A percentile compares a stretch with the other conserved stretches of the same genome.
These are phyloP conservation scores for Lasiodiplodia hormozganensis DNA, from an alignment of 2,329 filamentous ascomycete species.

Conservation along the genomic window DNA sequence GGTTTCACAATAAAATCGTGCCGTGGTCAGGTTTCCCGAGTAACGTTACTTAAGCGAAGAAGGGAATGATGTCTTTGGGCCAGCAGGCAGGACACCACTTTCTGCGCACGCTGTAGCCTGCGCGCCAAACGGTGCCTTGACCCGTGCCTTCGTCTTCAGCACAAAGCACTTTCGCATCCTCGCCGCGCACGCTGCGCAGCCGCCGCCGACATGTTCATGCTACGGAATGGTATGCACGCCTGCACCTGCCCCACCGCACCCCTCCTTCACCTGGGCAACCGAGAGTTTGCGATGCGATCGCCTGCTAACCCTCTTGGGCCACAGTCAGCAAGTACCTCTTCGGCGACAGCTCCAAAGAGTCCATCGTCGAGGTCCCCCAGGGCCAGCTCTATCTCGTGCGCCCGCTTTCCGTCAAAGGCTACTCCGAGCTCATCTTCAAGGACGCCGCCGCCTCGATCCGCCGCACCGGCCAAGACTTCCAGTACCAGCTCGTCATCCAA, in stretches of 20 bases:
- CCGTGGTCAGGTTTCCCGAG: constrained; percentile 20
- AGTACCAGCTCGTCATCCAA: constrained; percentile 97
- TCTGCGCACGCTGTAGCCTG: constrained; percentile 23
- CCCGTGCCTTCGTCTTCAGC: constrained; percentile 13
- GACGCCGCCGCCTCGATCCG: constrained; percentile 93
- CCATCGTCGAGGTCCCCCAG: constrained; percentile 91
- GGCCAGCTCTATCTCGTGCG: constrained; percentile 97
- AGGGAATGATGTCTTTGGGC: constrained; percentile 26
- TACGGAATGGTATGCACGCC: constrained; percentile 49
- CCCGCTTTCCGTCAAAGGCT: constrained; percentile 93
- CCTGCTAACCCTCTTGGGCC: constrained; percentile 28
- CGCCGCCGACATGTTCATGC: constrained; percentile 46
- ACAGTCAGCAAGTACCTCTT: constrained; percentile 93
- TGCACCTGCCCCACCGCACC: constrained; percentile 31
- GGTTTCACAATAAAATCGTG: neutral
- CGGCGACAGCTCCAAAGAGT: constrained; percentile 85
- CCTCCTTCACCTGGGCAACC: constrained; percentile 27
- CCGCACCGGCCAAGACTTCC: constrained; percentile 90
- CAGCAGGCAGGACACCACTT: constrained; percentile 15
- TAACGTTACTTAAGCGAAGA: constrained; percentile 24
- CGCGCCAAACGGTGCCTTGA: constrained; percentile 20
- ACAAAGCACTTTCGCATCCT: constrained; percentile 22
- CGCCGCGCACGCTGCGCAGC: neutral
- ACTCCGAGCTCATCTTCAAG: constrained; percentile 98
- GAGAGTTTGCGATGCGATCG: constrained; percentile 23